Conservation (phyloP, 345 rosid genomes). For the Cardamine occulta region DNA sequence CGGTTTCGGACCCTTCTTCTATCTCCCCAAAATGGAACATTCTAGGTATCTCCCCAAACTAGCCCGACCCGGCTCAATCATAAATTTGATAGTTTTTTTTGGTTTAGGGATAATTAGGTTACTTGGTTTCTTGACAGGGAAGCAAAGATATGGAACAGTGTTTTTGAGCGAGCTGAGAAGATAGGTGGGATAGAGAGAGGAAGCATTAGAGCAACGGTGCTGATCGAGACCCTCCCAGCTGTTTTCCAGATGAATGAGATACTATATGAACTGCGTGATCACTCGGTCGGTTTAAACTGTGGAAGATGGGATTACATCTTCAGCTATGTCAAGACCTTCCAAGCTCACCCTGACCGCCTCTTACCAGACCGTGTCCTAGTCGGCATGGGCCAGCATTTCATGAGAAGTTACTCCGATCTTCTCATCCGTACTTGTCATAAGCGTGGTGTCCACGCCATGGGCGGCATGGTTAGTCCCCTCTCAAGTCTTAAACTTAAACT, state of each 20-base stretch:
- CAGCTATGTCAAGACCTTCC: conserved; percentile 94
- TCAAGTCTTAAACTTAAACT: not conserved
- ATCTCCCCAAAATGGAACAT: conserved; percentile 96
- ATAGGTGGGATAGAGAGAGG: conserved; percentile 81
- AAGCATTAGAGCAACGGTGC: conserved; percentile 84
- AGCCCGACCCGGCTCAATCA: not conserved
- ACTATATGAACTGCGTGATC: conserved; percentile 80
- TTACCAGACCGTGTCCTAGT: conserved; percentile 84
- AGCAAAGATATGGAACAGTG: conserved; percentile 90
- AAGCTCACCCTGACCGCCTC: conserved; percentile 76
- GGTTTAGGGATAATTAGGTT: not conserved
- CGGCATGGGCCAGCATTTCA: conserved; percentile 92
- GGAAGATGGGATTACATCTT: conserved; percentile 98
- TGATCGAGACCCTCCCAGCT: conserved; percentile 90
- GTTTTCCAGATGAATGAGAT: conserved; percentile 97
- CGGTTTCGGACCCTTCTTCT: conserved; percentile 93
- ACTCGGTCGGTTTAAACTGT: conserved; percentile 86
- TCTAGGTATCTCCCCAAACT: conserved; percentile 56
- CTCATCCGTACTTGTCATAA: conserved; percentile 85
- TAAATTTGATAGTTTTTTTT: not conserved
- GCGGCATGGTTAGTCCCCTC: conserved; percentile 75
- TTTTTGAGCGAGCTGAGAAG: conserved; percentile 87
- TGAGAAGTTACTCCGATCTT: conserved; percentile 92
- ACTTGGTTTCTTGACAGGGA: conserved; percentile 58
- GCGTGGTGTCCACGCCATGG: conserved; percentile 95